Evolutionary conservation across 148 eudicot genomes (phyloP), one percentile per base, ranked within the genome.

Genomic region (Gaultheria prostrata): DNA sequence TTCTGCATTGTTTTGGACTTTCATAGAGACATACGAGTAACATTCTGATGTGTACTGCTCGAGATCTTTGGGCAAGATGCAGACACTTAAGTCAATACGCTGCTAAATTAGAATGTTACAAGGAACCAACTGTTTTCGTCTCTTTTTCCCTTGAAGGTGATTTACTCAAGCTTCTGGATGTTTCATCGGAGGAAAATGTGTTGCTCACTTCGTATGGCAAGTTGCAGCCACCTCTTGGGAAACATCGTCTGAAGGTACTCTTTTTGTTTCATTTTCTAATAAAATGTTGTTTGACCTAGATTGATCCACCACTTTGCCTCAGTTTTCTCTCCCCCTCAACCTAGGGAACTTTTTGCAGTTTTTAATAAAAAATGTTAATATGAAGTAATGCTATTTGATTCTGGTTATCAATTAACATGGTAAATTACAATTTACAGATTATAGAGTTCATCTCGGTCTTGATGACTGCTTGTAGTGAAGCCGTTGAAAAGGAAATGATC

Each of bases 141-240:
- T 79, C 78, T 35, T 83, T 85, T 59, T 63, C 53, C 80, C 72
- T 20, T 86, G 67, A 93, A 97, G 99, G 93, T 81, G 87, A 88
- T 75, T 80, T 97, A 76, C 90, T 97, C 73, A 92, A 91, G 83
- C 88, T 97, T 86, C 89, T 97, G 90, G 93, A 94, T 86, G 63
- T 89, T 88, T 90, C 98, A 78, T 84, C 91, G 1, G 94, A 92
- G 83, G 98, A 91, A 72, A 81, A 77, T 85, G 88, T 87, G 54
- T 80, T 97, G 87, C 89, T 83, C 26, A 97, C 99, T 7, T 90
- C 98, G 8, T 97, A 94, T 87, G 99, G 99, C 51, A 94, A 92
- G 90, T 85, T 97, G 92, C 98, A 95, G 83, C 99, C 99, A 67
- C 99, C 99, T 65, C 88, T 97, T 33, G 99, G 99, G 83, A 97